phyloP scores from a whole-genome alignment of 2,329 filamentous ascomycete species.

The Hymenoscyphus infarciens region DNA sequence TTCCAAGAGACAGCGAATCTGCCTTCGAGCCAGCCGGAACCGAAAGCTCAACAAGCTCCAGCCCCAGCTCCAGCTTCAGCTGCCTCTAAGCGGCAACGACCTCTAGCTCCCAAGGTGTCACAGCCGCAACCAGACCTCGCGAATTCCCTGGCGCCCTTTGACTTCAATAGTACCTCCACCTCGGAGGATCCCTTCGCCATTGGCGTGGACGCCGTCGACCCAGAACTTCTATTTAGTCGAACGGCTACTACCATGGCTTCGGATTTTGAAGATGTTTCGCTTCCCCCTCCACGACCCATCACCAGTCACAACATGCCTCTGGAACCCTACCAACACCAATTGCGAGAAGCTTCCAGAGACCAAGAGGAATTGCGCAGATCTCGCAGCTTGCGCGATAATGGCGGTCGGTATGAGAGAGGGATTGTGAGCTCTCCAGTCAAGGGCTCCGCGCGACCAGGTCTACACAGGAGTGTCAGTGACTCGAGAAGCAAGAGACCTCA shows the following conservation, averaged over 20 bases:
- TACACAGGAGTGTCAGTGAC: slow-evolving; percentile 33
- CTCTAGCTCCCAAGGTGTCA: slow-evolving; percentile 44
- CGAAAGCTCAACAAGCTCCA: slow-evolving; percentile 40
- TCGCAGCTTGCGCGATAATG: slow-evolving; percentile 24
- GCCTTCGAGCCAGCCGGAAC: slow-evolving; percentile 11
- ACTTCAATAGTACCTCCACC: slow-evolving; percentile 38
- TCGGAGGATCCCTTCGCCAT: slow-evolving; percentile 51
- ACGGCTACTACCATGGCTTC: slow-evolving; percentile 21
- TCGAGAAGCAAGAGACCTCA: slow-evolving; percentile 25
- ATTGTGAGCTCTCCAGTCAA: slow-evolving; percentile 33
- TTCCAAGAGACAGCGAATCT: slow-evolving; percentile 45
- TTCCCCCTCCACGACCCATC: slow-evolving; percentile 29
- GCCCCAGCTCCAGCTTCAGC: slow-evolving; percentile 44
- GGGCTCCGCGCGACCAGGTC: slow-evolving; percentile 27
- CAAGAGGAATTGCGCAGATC: slow-evolving; percentile 32
- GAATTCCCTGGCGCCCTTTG: slow-evolving; percentile 41
- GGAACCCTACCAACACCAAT: slow-evolving; percentile 35
- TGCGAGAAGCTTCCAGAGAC: slow-evolving; percentile 32
- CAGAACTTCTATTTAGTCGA: slow-evolving; percentile 55
- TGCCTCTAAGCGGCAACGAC: slow-evolving; percentile 41
- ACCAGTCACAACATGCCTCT: slow-evolving; percentile 28
- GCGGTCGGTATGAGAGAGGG: slow-evolving; percentile 28
- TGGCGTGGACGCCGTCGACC: slow-evolving; percentile 52
- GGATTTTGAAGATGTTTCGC: slow-evolving; percentile 26
- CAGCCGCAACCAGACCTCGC: slow-evolving; percentile 35